phyloP scores from a whole-genome alignment of 1,284 basidiomycete species.

The Pseudomicrostroma phylloplanum region DNA sequence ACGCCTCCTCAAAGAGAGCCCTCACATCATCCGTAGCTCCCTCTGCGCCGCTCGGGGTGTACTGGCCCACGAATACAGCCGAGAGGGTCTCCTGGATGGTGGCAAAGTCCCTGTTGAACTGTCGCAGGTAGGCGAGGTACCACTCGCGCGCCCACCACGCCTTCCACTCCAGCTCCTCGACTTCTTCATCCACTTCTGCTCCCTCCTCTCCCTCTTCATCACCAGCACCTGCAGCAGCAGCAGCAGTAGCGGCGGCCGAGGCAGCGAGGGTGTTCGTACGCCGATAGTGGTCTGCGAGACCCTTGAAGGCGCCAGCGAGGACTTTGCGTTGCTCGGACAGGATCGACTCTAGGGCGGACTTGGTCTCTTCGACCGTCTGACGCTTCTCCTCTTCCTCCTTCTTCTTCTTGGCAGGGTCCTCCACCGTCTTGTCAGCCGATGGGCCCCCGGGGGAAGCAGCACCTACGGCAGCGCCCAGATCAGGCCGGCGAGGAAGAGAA shows the following conservation, averaged over 20 bases:
- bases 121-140: constrained; percentile 30
- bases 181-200: constrained; percentile 6
- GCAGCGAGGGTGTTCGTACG: neutral
- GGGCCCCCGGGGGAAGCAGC: constrained; percentile 7
- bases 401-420: neutral
- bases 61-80: neutral
- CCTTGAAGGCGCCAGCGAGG: constrained; percentile 25
- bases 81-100: neutral
- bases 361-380: constrained; percentile 24
- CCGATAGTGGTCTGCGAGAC: constrained; percentile 24
- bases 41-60: neutral
- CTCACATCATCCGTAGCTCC: neutral
- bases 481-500: constrained; percentile 18
- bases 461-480: neutral
- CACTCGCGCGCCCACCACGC: constrained; percentile 42
- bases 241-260: neutral
- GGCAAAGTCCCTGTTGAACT: constrained; percentile 7
- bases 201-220: neutral
- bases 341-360: constrained; percentile 36
- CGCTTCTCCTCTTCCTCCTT: constrained; percentile 11
- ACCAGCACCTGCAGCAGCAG: constrained; percentile 5
- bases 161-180: constrained; percentile 23
- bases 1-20: constrained; percentile 1
- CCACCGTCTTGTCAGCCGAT: neutral
- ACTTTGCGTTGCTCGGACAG: constrained; percentile 45